Evolutionary conservation across 768 basidiomycete genomes (phyloP).

Genomic region (Trametes coccinea): DNA sequence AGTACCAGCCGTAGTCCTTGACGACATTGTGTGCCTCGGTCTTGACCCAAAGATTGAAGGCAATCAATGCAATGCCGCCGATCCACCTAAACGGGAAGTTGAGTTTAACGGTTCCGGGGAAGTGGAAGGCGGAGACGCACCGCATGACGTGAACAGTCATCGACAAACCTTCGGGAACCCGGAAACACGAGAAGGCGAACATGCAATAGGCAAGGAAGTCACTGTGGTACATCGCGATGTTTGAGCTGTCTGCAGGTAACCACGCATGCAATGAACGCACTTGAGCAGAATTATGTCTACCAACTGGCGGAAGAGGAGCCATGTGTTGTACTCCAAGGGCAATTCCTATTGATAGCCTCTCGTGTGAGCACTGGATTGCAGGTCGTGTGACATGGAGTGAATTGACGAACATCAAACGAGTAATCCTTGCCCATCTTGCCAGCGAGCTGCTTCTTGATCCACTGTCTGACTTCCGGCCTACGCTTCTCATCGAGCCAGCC

Average conservation of each 20-base stretch:
- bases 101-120: not conserved
- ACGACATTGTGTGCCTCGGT: slow-evolving; percentile 96
- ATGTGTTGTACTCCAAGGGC: slow-evolving; percentile 92
- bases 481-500: slow-evolving; percentile 88
- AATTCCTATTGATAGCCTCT: slow-evolving; percentile 56
- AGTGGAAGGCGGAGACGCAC: slow-evolving; percentile 36
- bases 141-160: slow-evolving; percentile 73
- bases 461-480: slow-evolving; percentile 62
- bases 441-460: slow-evolving; percentile 84
- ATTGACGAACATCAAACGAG: slow-evolving; percentile 75
- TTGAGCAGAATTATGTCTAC: slow-evolving; percentile 97
- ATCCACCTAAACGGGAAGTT: slow-evolving; percentile 63
- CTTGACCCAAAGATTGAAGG: slow-evolving; percentile 98
- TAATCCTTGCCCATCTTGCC: slow-evolving; percentile 97
- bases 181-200: slow-evolving; percentile 93
- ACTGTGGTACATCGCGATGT: slow-evolving; percentile 40
- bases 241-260: not conserved
- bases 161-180: slow-evolving; percentile 79
- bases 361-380: slow-evolving; percentile 4
- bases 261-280: slow-evolving; percentile 45
- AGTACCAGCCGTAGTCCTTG: slow-evolving; percentile 98
- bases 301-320: slow-evolving; percentile 94
- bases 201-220: slow-evolving; percentile 94
- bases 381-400: slow-evolving; percentile 13
- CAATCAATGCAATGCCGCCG: slow-evolving; percentile 80